These are phyloP conservation scores for Yarrowia deformans DNA, from an alignment of 805 yeast genomes.

Conservation along the genomic window DNA sequence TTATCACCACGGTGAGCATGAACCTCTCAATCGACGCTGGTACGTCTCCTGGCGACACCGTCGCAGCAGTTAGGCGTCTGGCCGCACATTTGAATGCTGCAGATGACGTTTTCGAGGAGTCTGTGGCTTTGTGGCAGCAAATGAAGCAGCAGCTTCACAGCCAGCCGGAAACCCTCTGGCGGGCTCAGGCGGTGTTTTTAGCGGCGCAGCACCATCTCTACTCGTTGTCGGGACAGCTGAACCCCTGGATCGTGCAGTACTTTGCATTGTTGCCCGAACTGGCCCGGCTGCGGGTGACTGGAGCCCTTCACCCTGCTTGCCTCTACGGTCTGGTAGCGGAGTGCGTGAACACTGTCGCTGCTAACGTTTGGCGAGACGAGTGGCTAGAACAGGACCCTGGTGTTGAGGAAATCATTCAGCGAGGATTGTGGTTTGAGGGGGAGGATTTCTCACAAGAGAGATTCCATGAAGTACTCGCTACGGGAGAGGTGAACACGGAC, in stretches of 20 bases:
- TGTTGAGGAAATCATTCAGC: conserved; percentile 9
- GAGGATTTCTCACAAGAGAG: conserved; percentile 27
- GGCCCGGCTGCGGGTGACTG: neutral
- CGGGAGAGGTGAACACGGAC: neutral
- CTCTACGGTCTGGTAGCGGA: conserved; percentile 22
- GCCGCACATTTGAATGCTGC: conserved; percentile 17
- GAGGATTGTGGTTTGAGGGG: conserved; percentile 11
- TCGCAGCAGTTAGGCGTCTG: conserved; percentile 17
- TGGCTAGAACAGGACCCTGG: conserved; percentile 13
- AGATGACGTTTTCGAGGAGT: conserved; percentile 26
- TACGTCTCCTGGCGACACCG: conserved; percentile 21
- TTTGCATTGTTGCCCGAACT: conserved; percentile 8
- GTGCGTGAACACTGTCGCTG: conserved; percentile 11
- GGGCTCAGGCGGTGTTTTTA: conserved; percentile 22
- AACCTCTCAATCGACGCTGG: conserved; percentile 29
- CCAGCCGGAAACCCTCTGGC: neutral
- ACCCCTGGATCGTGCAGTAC: conserved; percentile 29
- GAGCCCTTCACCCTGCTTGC: neutral
- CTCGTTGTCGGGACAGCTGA: conserved; percentile 10
- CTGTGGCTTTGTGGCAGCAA: conserved; percentile 31
- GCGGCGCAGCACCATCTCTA: conserved; percentile 28
- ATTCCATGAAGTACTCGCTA: neutral
- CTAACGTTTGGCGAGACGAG: neutral
- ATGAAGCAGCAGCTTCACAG: conserved; percentile 14
- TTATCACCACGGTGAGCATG: conserved; percentile 19